These are phyloP conservation scores for Trypanosoma boissoni DNA, from an alignment of 208 protist genomes.

Conservation along the genomic window DNA sequence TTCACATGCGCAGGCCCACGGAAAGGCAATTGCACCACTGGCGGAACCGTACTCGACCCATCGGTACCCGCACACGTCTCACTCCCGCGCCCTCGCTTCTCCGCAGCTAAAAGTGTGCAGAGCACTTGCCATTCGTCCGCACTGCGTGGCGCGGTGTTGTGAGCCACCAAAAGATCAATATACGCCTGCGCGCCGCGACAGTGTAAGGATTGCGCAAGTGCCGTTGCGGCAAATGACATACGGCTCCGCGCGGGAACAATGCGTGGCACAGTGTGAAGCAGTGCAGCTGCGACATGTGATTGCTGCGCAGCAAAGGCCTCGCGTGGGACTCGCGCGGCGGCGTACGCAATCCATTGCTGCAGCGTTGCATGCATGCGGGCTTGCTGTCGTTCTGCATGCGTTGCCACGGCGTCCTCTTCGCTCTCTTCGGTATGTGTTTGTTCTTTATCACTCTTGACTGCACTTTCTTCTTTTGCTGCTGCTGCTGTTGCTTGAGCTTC, in stretches of 20 bases:
- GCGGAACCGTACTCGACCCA: no score
- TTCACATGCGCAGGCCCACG: background rate
- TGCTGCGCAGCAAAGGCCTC: slow-evolving; percentile 18
- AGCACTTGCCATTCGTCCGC: slow-evolving; percentile 30
- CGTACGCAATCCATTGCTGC: slow-evolving; percentile 28
- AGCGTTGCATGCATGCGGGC: slow-evolving; percentile 22
- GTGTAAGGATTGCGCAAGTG: slow-evolving; percentile 23
- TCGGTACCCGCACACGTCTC: no score
- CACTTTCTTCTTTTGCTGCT: no score
- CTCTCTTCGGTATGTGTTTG: slow-evolving; percentile 2
- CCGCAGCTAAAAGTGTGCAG: slow-evolving; percentile 8
- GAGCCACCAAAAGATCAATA: slow-evolving; percentile 36
- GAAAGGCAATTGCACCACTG: slow-evolving; percentile 16
- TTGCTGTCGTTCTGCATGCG: slow-evolving; percentile 20
- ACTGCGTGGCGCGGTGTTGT: slow-evolving; percentile 3
- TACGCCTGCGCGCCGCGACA: slow-evolving; percentile 38
- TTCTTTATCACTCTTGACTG: no score
- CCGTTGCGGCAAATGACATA: background rate
- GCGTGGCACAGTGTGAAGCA: slow-evolving; percentile 15
- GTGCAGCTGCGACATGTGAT: slow-evolving; percentile 9
- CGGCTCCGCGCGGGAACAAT: slow-evolving; percentile 10
- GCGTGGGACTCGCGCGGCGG: slow-evolving; percentile 9
- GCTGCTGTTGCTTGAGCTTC: no score
- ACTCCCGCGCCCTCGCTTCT: background rate
- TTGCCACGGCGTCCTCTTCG: background rate